Evolutionary conservation across 2,329 filamentous ascomycete genomes (phyloP), one percentile per base, ranked within the genome.

Genomic region (Emergomyces orientalis): DNA sequence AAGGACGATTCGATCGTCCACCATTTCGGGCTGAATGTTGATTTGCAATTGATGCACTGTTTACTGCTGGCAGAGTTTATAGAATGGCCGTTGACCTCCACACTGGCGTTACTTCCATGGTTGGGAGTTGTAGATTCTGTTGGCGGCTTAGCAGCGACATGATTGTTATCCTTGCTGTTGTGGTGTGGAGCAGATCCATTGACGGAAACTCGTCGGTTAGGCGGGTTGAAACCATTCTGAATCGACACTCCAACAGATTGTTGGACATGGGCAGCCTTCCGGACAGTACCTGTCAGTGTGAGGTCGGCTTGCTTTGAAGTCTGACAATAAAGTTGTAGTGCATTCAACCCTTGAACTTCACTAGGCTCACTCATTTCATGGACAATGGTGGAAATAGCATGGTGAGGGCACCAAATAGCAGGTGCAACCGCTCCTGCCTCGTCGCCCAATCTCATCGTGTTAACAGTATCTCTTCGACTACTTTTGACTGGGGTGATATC

Each of bases 291-390:
- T 2, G 92, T 97, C 69, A 97, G 79, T 2, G 89, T 86, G 49
- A 93, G 83, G 72, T 99, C 94, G 9, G 94, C 93, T 76, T 97
- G 93, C 75, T 99, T 99, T 80, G 91, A 97, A 63, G 88, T 91
- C 68, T 88, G 88, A 54, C 88, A 90, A 73, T 89, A 99, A 32
- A 96, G 81, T 73, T 97, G 91, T 59, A 99, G 78, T 11, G 90
- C 91, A 69, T 87, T 95, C 61, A 86, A 76, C n/a, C 86, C 86
- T n/a, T 81, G 80, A 25, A 88, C 86, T 62, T 88, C 86, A 13
- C 88, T 86, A 27, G 84, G 73, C 67, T 97, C 91, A 65, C 89
- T 84, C 80, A 97, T 90, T 13, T 81, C 84, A 75, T 97, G 90
- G 8, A 95, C 80, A 47, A 84, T 81, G 0, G 84, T 85, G 74